Base-by-base conservation (phyloP, 2,329 filamentous ascomycete genomes). In the Botryotinia convoluta region DNA sequence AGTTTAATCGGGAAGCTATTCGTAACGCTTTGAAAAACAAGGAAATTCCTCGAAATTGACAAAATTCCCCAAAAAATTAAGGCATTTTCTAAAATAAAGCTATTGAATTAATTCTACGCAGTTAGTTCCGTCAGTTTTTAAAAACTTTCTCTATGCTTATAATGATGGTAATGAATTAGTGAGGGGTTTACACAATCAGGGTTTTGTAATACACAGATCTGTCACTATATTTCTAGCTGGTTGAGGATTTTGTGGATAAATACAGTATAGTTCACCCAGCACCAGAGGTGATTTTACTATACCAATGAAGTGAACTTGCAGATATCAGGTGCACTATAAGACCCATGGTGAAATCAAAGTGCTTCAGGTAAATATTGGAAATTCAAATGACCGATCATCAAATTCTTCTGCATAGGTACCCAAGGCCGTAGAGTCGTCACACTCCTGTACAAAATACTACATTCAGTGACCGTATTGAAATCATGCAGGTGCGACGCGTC, bases 61-160 rank as follows among this genome's bases (percentile, higher is more conserved):
- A 1, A 29, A 1, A 8, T 54, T 4, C n/a, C 51, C 26, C 3
- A 29, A 54, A 54, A 29, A n/a, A 26, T n/a, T 29, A n/a, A 54
- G 1, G 26, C 2, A 4, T 7, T 54, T 14, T 5, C 0, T 14
- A 10, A 6, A n/a, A n/a, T n/a, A 54, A 54, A 14, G 10, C 1
- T 26, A 5, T 12, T 26, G 22, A 26, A 16, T 12, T 7, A 54
- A 54, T n/a, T 54, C 3, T 26, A 48, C 9, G 9, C 1, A 4
- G 45, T 48, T 26, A 48, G 22, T 26, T 12, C 9, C 10, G 22
- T n/a, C 22, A 26, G 1, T 26, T 51, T 26, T 51, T 4, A 3
- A 26, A 48, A 26, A 1, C 20, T 4, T 48, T 14, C 4, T n/a
- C 4, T 6, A n/a, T n/a, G 10, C 7, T 2, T 16, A 7, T n/a